Percentiles rank a stretch among this genome's conserved stretches.
These are phyloP conservation scores for Chaetomidium leptoderma DNA, from an alignment of 495 filamentous ascomycete species.

Conservation along the genomic window DNA sequence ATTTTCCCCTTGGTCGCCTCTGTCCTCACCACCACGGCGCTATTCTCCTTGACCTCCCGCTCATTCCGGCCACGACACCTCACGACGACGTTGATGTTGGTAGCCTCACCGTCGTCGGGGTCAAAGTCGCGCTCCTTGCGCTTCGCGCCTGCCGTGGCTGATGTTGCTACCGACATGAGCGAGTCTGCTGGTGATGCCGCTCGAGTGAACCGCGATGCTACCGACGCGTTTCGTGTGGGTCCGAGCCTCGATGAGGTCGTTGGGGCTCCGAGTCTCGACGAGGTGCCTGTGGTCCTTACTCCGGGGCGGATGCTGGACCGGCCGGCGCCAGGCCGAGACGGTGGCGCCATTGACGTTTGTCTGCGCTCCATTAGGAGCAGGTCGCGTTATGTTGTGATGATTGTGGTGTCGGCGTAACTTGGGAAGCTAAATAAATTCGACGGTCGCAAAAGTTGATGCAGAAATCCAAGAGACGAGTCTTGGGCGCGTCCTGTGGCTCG, in stretches of 20 bases:
- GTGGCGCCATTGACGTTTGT: conserved; percentile 26
- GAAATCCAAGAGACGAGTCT: conserved; percentile 1
- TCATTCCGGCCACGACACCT: conserved; percentile 90
- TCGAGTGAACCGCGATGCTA: conserved; percentile 36
- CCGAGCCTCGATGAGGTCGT: conserved; percentile 13
- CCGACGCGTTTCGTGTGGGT: conserved; percentile 19
- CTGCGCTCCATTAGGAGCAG: conserved; percentile 35
- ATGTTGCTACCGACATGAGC: conserved; percentile 50
- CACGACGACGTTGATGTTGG: conserved; percentile 96
- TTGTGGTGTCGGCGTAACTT: neutral
- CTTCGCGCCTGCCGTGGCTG: conserved; percentile 55
- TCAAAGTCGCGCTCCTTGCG: conserved; percentile 82
- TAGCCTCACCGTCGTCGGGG: conserved; percentile 67
- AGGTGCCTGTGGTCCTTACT: conserved; percentile 10
- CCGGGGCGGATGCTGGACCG: conserved; percentile 34
- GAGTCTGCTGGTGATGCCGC: conserved; percentile 62
- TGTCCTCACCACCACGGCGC: conserved; percentile 81
- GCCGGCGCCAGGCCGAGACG: conserved; percentile 15
- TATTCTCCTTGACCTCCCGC: conserved; percentile 87
- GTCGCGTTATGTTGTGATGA: conserved; percentile 15
- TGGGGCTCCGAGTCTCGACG: conserved; percentile 17
- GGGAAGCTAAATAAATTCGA: conserved; percentile 6
- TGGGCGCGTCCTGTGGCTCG: neutral
- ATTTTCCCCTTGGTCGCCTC: conserved; percentile 79
- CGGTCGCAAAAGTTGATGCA: neutral